Base-by-base conservation (phyloP, 768 basidiomycete genomes). In the Rhodotorula toruloides region DNA sequence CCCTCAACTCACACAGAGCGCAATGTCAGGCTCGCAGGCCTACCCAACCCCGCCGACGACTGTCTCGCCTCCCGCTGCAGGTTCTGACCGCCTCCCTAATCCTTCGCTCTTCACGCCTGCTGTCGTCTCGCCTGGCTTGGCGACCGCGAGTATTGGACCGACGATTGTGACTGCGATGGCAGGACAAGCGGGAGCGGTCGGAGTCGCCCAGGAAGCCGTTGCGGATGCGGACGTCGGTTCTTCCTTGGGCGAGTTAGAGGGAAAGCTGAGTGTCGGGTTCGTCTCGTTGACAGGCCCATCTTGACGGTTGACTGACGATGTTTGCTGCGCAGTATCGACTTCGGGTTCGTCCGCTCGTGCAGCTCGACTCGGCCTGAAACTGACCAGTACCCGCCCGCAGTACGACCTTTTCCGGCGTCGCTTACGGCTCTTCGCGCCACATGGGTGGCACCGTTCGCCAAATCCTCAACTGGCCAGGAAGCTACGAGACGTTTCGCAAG, bases 391-490 rank as follows among this genome's bases (percentile, higher is more conserved):
- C 27, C 0, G 25, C 21, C 3, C 27, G 53, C 50, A 70, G 72
- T 14, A 74, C 73, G 2, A 74, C 73, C 21, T 74, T 74, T 55
- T 70, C 68, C 3, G 73, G 73, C 31, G 71, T 74, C n/a, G 73
- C 90, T 1, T 92, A 89, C 73, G 90, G 87, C 12, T 91, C 89
- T 14, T 36, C 34, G 11, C 85, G 90, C 69, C 87, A 91, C 65
- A 84, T 87, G 16, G 83, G 82, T 1, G 91, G 91, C 25, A 81
- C 82, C 68, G 82, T 91, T 7, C 90, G 90, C 70, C 89, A 91
- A 74, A 89, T 92, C 58, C 77, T 92, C 16, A 83, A 84, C 63
- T 92, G 90, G 90, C 89, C 88, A 0, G 88, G 88, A 12, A 87
- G 88, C 6, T 83, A 86, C 70, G 90, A 91, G 77, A 90, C 87